These are phyloP conservation scores for Cyberlindnera galapagoensis DNA, from an alignment of 805 yeast genomes.

Conservation along the genomic window DNA sequence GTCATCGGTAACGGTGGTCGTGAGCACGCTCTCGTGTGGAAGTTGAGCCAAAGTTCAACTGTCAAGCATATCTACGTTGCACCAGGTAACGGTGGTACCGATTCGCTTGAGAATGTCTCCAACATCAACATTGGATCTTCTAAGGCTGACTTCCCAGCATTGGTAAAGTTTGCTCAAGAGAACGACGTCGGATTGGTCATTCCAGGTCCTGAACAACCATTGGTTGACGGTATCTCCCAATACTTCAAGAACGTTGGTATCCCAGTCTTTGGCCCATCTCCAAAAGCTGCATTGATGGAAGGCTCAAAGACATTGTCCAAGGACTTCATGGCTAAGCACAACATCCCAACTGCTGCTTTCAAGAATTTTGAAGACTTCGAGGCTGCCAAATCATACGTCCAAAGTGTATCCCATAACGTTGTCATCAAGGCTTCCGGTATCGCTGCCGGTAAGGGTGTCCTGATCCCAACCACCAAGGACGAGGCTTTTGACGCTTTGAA, in stretches of 20 bases:
- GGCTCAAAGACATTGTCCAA: constrained; percentile 95
- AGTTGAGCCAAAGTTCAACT: constrained; percentile 67
- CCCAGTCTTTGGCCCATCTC: constrained; percentile 96
- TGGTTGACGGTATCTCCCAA: constrained; percentile 85
- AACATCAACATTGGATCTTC: constrained; percentile 64
- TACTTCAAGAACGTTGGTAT: constrained; percentile 76
- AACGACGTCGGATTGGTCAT: constrained; percentile 67
- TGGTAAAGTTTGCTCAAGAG: constrained; percentile 69
- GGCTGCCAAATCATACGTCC: constrained; percentile 67
- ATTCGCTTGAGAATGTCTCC: constrained; percentile 47
- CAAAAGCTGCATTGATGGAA: constrained; percentile 87
- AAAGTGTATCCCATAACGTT: constrained; percentile 59
- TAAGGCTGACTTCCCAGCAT: constrained; percentile 57
- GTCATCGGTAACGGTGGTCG: constrained; percentile 98
- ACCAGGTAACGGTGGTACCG: constrained; percentile 96
- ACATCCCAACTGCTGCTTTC: constrained; percentile 92
- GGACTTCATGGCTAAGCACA: constrained; percentile 85
- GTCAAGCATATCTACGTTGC: constrained; percentile 80
- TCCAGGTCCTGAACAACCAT: constrained; percentile 99
- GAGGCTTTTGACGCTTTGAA: constrained; percentile 83
- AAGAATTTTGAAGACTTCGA: constrained; percentile 74
- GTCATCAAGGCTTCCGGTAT: constrained; percentile 97
- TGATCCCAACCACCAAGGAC: constrained; percentile 76
- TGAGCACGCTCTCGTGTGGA: constrained; percentile 96
- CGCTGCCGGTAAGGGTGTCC: constrained; percentile 98